Conservation (phyloP, 768 basidiomycete genomes). For the Phaeolepiota aurea region DNA sequence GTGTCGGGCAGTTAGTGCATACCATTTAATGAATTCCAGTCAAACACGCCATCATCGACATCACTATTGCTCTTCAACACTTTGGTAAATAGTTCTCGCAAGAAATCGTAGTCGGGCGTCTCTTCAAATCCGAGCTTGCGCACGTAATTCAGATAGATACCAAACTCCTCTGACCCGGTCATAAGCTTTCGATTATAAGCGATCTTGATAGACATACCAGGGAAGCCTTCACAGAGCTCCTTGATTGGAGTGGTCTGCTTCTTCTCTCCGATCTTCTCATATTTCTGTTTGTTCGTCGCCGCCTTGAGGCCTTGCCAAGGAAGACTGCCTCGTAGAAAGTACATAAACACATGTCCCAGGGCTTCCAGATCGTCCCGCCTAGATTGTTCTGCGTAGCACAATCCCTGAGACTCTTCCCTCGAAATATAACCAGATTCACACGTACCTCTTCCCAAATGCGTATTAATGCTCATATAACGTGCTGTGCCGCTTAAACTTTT, state of each 20-base stretch:
- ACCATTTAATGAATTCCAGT: slow-evolving; percentile 94
- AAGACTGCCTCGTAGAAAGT: slow-evolving; percentile 92
- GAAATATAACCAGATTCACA: slow-evolving; percentile 6
- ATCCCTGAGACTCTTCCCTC: slow-evolving; percentile 6
- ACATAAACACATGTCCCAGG: slow-evolving; percentile 99
- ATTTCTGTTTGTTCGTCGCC: slow-evolving; percentile 99
- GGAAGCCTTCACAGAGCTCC: slow-evolving; percentile 93
- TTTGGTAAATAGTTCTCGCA: slow-evolving; percentile 91
- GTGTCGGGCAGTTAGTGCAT: slow-evolving; percentile 9
- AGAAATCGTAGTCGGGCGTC: slow-evolving; percentile 97
- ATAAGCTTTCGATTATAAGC: background rate
- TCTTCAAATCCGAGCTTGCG: slow-evolving; percentile 99
- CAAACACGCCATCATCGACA: slow-evolving; percentile 87
- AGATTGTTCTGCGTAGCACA: slow-evolving; percentile 58
- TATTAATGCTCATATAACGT: slow-evolving; percentile 99
- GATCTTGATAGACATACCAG: slow-evolving; percentile 40
- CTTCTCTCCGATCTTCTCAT: slow-evolving; percentile 99
- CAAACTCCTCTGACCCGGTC: slow-evolving; percentile 77
- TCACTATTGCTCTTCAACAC: slow-evolving; percentile 89
- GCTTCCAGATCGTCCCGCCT: slow-evolving; percentile 96
- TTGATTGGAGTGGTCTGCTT: slow-evolving; percentile 98
- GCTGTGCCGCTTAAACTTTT: slow-evolving; percentile 97
- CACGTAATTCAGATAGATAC: slow-evolving; percentile 98
- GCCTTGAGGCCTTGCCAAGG: slow-evolving; percentile 99
- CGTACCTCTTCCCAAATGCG: slow-evolving; percentile 91